These are phyloP conservation scores for Debaryomyces prosopidis DNA, from an alignment of 805 yeast species.

Conservation along the genomic window DNA sequence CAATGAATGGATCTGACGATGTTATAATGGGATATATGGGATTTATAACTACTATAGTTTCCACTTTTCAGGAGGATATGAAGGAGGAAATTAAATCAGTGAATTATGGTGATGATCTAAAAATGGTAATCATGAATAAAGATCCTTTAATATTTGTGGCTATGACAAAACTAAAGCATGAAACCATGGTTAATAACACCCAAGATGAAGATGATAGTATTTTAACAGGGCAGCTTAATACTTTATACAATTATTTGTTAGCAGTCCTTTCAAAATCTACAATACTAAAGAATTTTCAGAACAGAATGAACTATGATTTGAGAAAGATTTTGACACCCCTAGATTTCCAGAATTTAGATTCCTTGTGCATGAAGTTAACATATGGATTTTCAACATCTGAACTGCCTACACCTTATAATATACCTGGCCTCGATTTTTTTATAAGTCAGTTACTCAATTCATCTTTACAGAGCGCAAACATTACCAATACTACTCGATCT, in stretches of 20 bases:
- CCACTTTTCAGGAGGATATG: slow-evolving; percentile 56
- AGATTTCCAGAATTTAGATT: slow-evolving; percentile 70
- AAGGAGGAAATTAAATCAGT: slow-evolving; percentile 49
- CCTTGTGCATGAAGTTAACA: slow-evolving; percentile 44
- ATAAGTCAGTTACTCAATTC: slow-evolving; percentile 29
- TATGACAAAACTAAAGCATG: slow-evolving; percentile 52
- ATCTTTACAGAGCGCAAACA: slow-evolving; percentile 34
- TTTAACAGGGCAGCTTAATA: slow-evolving; percentile 56
- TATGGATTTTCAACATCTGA: slow-evolving; percentile 25
- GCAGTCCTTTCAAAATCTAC: slow-evolving; percentile 83
- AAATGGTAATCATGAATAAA: slow-evolving; percentile 59
- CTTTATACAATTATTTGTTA: slow-evolving; percentile 74
- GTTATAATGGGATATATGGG: slow-evolving; percentile 73
- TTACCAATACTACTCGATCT: slow-evolving; percentile 58
- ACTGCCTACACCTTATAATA: neutral
- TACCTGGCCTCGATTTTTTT: slow-evolving; percentile 9
- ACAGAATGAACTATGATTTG: slow-evolving; percentile 78
- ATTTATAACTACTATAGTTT: slow-evolving; percentile 73
- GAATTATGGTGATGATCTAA: slow-evolving; percentile 46
- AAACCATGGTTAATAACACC: slow-evolving; percentile 44
- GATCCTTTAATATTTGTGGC: slow-evolving; percentile 77
- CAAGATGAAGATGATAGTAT: slow-evolving; percentile 14
- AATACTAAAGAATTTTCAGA: slow-evolving; percentile 63
- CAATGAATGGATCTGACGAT: slow-evolving; percentile 72
- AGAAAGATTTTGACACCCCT: slow-evolving; percentile 73